Conservation (phyloP, 768 basidiomycete genomes). For the Lentinula detonsa region DNA sequence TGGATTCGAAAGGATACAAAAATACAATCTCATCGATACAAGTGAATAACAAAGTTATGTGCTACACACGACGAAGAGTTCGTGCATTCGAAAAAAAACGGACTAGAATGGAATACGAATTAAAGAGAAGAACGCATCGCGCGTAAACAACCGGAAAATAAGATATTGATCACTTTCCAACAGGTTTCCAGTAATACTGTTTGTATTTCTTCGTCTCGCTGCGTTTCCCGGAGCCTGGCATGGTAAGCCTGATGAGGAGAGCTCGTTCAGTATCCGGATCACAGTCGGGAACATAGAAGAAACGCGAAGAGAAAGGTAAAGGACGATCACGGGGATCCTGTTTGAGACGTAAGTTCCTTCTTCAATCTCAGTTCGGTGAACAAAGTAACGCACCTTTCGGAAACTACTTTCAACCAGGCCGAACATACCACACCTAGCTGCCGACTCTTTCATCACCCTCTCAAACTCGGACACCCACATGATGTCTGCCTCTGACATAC, state of each 20-base stretch:
- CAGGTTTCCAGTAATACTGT: constrained; percentile 76
- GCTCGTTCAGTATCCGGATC: constrained; percentile 72
- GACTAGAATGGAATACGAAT: too few relatives aligned
- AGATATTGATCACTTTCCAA: constrained; percentile 36
- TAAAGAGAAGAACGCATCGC: too few relatives aligned
- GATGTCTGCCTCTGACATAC: constrained; percentile 1
- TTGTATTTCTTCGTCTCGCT: constrained; percentile 80
- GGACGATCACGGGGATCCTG: constrained; percentile 39
- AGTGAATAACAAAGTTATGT: neutral
- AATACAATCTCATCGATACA: neutral
- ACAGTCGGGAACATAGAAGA: constrained; percentile 73
- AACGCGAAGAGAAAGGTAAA: constrained; percentile 51
- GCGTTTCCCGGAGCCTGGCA: constrained; percentile 70
- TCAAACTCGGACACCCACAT: constrained; percentile 25
- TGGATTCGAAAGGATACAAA: neutral
- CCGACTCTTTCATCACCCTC: constrained; percentile 39
- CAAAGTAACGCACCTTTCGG: constrained; percentile 33
- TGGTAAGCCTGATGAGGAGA: constrained; percentile 57
- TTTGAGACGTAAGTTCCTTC: constrained; percentile 18
- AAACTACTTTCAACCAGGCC: constrained; percentile 66
- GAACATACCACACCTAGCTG: constrained; percentile 53
- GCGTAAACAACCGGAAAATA: too few relatives aligned
- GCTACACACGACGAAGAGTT: too few relatives aligned
- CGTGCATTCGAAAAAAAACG: neutral
- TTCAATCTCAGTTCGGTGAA: neutral